Conservation (phyloP, 1,139 yeast genomes). For the Zygotorulaspora mrakii region DNA sequence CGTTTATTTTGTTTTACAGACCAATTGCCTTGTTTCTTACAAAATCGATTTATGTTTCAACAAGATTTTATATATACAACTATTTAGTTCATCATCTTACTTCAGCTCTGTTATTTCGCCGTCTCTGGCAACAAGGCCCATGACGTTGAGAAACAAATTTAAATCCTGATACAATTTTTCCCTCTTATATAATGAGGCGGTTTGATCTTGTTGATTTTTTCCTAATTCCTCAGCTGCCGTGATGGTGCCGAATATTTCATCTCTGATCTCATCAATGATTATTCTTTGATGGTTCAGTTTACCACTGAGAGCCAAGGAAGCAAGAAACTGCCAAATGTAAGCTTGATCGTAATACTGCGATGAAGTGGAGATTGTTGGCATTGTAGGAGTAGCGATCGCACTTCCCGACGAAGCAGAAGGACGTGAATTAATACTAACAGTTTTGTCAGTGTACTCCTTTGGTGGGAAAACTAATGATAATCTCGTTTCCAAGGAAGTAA, state of each 20-base stretch:
- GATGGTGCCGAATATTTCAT: conserved; percentile 88
- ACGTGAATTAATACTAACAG: conserved; percentile 14
- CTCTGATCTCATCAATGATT: conserved; percentile 91
- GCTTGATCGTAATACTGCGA: conserved; percentile 58
- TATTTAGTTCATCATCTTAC: conserved; percentile 13
- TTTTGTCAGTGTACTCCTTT: conserved; percentile 35
- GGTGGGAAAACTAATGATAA: conserved; percentile 83
- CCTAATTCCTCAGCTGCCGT: conserved; percentile 67
- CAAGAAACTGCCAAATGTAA: conserved; percentile 95
- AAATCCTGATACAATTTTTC: conserved; percentile 71
- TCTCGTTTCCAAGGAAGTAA: conserved; percentile 75
- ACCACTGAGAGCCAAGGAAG: conserved; percentile 90
- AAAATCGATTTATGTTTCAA: too few relatives aligned
- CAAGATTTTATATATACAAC: conserved; percentile 10
- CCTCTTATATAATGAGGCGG: conserved; percentile 50
- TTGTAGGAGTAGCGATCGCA: conserved; percentile 9
- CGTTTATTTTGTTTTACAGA: too few relatives aligned
- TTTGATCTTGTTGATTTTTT: conserved; percentile 43
- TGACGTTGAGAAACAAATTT: conserved; percentile 89
- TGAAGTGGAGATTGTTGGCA: conserved; percentile 3
- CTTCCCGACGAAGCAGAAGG: conserved; percentile 12
- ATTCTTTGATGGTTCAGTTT: conserved; percentile 89
- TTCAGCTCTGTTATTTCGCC: conserved; percentile 44
- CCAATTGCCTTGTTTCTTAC: too few relatives aligned
- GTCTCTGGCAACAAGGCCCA: conserved; percentile 88